Evolutionary conservation across 306 rosid species (phyloP), one percentile per base, ranked within the genome.

Genomic region (Vicia villosa): DNA sequence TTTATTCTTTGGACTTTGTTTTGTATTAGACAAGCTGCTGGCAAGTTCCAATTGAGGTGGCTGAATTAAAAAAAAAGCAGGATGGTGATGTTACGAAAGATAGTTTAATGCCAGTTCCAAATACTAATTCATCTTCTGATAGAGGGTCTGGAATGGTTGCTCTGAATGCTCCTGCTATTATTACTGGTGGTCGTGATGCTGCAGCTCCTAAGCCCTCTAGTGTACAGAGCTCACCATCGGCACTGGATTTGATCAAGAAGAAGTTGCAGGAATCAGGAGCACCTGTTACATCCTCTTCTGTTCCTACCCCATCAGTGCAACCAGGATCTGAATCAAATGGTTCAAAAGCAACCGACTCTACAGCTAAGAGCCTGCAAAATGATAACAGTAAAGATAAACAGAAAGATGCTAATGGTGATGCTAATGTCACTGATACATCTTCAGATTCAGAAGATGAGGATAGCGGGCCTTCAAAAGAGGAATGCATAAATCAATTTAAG

Each of bases 41-140:
- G 99, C 95, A 94, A 84, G 89, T 94, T 77, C 99, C 99, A 66
- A 84, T 74, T 74, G 99, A 94, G 82, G 97, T 94, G 83, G 72
- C 93, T 51, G 99, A 88, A 77, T 80, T 86, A 79, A 88, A 86
- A 72, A 86, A 88, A 83, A 89, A 84, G 81, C 97, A 87, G 78
- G 91, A 91, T 63, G 79, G 58, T 72, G 96, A 86, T 61, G 74
- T 77, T 61, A 45, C 84, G 34, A 86, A 85, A 81, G 96, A 88
- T 76, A 75, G 71, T 74, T 63, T 82, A 70, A 46, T 47, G 73
- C 72, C 87, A 42, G 80, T 82, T 77, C 81, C 86, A 79, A 89
- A 77, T 74, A 66, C 81, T 77, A 84, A 79, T 86, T 75, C 75
- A 67, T 72, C 72, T 74, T 74, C 85, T 70, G 99, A 88, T 74